Evolutionary conservation across 2,329 filamentous ascomycete species (phyloP).

Genomic region (Chalara sp.): DNA sequence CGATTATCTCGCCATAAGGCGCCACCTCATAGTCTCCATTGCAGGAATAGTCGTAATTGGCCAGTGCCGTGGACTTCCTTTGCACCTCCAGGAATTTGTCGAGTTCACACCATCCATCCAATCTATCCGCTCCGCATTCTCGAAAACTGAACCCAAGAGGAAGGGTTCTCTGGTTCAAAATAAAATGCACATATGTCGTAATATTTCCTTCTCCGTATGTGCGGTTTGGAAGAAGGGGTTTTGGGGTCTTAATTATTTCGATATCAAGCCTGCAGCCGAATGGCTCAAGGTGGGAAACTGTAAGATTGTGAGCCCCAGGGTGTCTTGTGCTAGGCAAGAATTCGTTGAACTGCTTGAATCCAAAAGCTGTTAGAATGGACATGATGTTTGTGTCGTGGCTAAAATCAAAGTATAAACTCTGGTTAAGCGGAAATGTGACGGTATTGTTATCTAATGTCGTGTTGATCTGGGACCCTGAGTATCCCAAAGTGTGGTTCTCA

Average conservation of each 20-base stretch:
- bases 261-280: slow-evolving; percentile 70
- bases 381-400: slow-evolving; percentile 71
- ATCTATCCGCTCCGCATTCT: slow-evolving; percentile 52
- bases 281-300: slow-evolving; percentile 61
- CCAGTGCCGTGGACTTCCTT: slow-evolving; percentile 4
- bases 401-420: slow-evolving; percentile 71
- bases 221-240: slow-evolving; percentile 51
- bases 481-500: slow-evolving; percentile 55
- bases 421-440: slow-evolving; percentile 66
- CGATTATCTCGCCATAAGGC: slow-evolving; percentile 41
- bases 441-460: slow-evolving; percentile 62
- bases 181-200: slow-evolving; percentile 67
- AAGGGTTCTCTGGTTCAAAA: slow-evolving; percentile 67
- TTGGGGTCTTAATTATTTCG: slow-evolving; percentile 63
- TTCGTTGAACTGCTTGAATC: slow-evolving; percentile 60
- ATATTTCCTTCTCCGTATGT: slow-evolving; percentile 39
- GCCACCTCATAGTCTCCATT: slow-evolving; percentile 48
- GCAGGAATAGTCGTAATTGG: slow-evolving; percentile 49
- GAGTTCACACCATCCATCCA: slow-evolving; percentile 74
- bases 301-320: slow-evolving; percentile 52
- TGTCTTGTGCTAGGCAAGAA: slow-evolving; percentile 49
- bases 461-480: slow-evolving; percentile 56
- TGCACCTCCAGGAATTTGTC: slow-evolving; percentile 48
- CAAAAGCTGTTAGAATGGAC: slow-evolving; percentile 64
- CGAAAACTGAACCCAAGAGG: slow-evolving; percentile 60